Evolutionary conservation across 1,284 basidiomycete species (phyloP).

Genomic region (Mycosarcoma mackinlayi): DNA sequence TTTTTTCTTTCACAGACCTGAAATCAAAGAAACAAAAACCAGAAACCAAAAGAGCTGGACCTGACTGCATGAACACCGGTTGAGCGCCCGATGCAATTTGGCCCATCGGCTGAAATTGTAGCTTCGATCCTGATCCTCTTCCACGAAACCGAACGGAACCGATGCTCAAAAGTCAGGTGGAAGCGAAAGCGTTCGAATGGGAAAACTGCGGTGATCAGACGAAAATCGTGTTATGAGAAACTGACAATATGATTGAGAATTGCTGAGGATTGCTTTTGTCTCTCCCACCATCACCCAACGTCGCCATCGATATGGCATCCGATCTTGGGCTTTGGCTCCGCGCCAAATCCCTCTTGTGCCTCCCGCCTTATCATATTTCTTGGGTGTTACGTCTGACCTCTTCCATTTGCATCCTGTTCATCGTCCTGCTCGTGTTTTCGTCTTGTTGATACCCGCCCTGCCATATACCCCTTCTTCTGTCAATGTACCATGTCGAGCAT

Average conservation of each 20-base stretch:
- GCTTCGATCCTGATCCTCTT: too few relatives aligned
- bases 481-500: constrained; percentile 37
- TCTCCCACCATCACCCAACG: constrained; percentile 9
- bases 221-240: too few relatives aligned
- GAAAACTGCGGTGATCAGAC: constrained; percentile 1
- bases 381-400: constrained; percentile 25
- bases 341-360: not conserved
- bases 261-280: not conserved
- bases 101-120: too few relatives aligned
- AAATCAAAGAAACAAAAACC: too few relatives aligned
- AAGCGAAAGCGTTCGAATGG: too few relatives aligned
- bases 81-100: too few relatives aligned
- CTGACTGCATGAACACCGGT: too few relatives aligned
- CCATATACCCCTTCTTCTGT: not conserved
- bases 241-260: too few relatives aligned
- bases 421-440: not conserved
- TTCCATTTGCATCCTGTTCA: constrained; percentile 6
- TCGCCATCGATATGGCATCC: constrained; percentile 20
- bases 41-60: too few relatives aligned
- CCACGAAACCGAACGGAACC: too few relatives aligned
- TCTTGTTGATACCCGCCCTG: not conserved
- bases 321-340: constrained; percentile 13
- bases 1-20: not conserved
- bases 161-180: too few relatives aligned
- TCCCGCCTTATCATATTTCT: too few relatives aligned